Evolutionary conservation across 208 protist genomes (phyloP).

Genomic region (Angomonas deanei): DNA sequence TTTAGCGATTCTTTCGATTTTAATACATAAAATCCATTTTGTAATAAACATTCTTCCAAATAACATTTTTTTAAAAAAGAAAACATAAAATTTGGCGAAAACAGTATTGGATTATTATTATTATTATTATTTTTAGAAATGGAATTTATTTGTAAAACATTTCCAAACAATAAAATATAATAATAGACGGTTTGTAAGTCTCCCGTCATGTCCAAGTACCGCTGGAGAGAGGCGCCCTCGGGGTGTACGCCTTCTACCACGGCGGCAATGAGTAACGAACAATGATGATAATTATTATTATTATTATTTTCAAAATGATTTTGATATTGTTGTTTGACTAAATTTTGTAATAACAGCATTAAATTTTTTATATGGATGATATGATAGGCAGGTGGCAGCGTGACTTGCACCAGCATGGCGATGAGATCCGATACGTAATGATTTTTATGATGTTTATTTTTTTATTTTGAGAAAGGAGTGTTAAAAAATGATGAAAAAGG

Average conservation of each 20-base stretch:
- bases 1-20: too few relatives aligned
- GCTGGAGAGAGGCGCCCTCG: slow-evolving; percentile 46
- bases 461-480: too few relatives aligned
- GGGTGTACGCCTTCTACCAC: slow-evolving; percentile 41
- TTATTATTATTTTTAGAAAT: too few relatives aligned
- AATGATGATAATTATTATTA: background rate
- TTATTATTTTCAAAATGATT: background rate
- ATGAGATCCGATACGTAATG: background rate
- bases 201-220: slow-evolving; percentile 73
- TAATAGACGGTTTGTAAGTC: slow-evolving; percentile 67
- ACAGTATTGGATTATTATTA: too few relatives aligned
- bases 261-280: slow-evolving; percentile 58
- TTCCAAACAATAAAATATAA: slow-evolving; percentile 49
- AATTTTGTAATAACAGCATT: background rate
- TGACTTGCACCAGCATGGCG: background rate
- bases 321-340: background rate
- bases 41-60: too few relatives aligned
- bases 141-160: too few relatives aligned
- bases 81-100: too few relatives aligned
- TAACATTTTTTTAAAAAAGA: too few relatives aligned
- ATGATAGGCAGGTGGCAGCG: background rate
- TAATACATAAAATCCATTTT: too few relatives aligned
- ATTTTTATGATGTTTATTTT: too few relatives aligned
- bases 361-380: background rate
- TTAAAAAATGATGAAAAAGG: too few relatives aligned